These are phyloP conservation scores for Miamiensis avidus DNA, from an alignment of 169 alveolate genomes.

Conservation along the genomic window DNA sequence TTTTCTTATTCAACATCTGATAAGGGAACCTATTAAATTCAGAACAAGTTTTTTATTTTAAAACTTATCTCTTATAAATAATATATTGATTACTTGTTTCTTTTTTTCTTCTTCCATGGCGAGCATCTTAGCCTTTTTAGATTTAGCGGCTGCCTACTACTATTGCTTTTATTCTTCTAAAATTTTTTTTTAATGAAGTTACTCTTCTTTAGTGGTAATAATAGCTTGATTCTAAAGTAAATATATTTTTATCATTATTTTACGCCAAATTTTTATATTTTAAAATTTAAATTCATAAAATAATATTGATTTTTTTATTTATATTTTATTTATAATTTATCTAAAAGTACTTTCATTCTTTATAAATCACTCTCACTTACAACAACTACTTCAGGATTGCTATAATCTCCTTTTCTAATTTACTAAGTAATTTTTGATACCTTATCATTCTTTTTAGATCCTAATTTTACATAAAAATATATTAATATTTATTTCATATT, in stretches of 20 bases:
- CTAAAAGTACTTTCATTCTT: slow-evolving; percentile 43
- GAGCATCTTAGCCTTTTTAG: slow-evolving; percentile 45
- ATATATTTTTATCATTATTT: too few relatives aligned
- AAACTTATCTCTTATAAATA: too few relatives aligned
- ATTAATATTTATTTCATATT: too few relatives aligned
- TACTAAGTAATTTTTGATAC: slow-evolving; percentile 19
- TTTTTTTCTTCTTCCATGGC: slow-evolving; percentile 52
- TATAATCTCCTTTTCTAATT: slow-evolving; percentile 37
- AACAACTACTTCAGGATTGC: slow-evolving; percentile 45
- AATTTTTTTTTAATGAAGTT: slow-evolving; percentile 39
- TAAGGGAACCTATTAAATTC: slow-evolving; percentile 26
- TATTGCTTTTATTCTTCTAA: slow-evolving; percentile 49
- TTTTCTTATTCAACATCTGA: slow-evolving; percentile 41
- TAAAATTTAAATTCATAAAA: background rate
- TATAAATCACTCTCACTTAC: slow-evolving; percentile 39
- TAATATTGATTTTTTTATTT: background rate
- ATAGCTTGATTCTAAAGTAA: slow-evolving; percentile 46
- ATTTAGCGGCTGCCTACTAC: slow-evolving; percentile 49
- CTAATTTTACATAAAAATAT: background rate
- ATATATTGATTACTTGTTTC: slow-evolving; percentile 13
- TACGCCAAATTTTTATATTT: background rate
- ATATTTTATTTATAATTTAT: background rate
- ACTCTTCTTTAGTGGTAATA: slow-evolving; percentile 50
- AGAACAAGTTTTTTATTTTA: background rate
- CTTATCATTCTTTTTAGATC: slow-evolving; percentile 7